Percentiles rank a stretch among this genome's conserved stretches.
These are phyloP conservation scores for Leccinellum albellum DNA, from an alignment of 768 basidiomycete species.

Conservation along the genomic window DNA sequence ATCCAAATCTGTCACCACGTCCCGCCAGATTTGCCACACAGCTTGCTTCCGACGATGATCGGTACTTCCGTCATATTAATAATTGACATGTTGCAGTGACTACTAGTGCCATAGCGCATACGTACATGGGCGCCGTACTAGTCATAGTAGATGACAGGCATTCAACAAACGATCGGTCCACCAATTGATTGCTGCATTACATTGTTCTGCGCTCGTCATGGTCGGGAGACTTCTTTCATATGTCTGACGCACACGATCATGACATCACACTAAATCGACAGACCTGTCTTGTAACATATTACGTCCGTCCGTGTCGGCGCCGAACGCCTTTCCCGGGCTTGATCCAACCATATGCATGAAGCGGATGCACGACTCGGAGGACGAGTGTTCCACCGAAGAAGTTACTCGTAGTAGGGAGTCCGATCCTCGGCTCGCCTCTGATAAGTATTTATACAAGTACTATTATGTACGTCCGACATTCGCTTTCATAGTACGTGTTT, in stretches of 20 bases:
- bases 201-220: background rate
- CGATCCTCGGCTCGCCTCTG: background rate
- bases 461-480: background rate
- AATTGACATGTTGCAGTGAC: background rate
- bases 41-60: background rate
- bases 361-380: background rate
- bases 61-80: background rate
- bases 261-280: background rate
- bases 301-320: background rate
- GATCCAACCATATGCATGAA: background rate
- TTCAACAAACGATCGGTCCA: background rate
- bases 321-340: background rate
- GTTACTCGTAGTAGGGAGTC: background rate
- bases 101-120: background rate
- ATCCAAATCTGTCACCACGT: background rate
- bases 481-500: too few relatives aligned
- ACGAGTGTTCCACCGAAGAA: background rate
- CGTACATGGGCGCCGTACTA: background rate
- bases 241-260: background rate
- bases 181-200: background rate
- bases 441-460: background rate
- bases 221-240: background rate
- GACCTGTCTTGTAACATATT: background rate
- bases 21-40: background rate
- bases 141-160: background rate